Evolutionary conservation across 1,284 basidiomycete species (phyloP), one percentile per base, ranked within the genome.

Genomic region (Erythrobasidium hasegawianum): DNA sequence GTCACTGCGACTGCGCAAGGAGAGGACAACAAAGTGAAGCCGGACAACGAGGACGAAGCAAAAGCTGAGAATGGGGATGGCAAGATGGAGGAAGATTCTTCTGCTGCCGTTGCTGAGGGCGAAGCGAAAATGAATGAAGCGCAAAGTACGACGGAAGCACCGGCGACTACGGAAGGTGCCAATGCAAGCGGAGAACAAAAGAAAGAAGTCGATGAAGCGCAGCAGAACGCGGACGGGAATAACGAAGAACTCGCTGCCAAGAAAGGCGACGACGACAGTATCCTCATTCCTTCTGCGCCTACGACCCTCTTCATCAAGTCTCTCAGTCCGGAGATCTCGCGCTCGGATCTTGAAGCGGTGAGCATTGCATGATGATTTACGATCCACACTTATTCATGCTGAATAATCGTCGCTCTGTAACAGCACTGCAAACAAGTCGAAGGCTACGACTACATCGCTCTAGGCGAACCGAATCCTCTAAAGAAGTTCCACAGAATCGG

Each of bases 301-400:
- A 89, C 89, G 73, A 90, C 94, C 76, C 86, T 97, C 56, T 90
- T 95, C 84, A 91, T 96, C 74, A 86, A 92, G 71, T 92, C 89
- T 18, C 90, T 96, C 70, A 89, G 91, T 45, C 90, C 92, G 26
- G 89, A 90, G 70, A 90, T 94, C 72, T 87, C 88, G 20, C 85
- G 91, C 52, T 79, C 86, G 50, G 91, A 90, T 73, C 81, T 97
- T 29, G 92, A 96, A 80, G 87, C 89, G 77, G 90, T 95, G 70
- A 70, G 81, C 76, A 54, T 20, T 18, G 20, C 49, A 57, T 68
- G 14, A 14, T 13, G 2, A 3, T n/a, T 27, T 69, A 9, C 69
- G 89, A 87, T 83, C 83, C 55, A 86, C 85, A 72, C 79, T 81
- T 69, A 84, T 88, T 68, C 81, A 84, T 13, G 87, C 16, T 20